Percentiles rank a stretch among this genome's conserved stretches.
Conservation (phyloP, 352 stramenopile genomes). For the Phytophthora sojae region DNA sequence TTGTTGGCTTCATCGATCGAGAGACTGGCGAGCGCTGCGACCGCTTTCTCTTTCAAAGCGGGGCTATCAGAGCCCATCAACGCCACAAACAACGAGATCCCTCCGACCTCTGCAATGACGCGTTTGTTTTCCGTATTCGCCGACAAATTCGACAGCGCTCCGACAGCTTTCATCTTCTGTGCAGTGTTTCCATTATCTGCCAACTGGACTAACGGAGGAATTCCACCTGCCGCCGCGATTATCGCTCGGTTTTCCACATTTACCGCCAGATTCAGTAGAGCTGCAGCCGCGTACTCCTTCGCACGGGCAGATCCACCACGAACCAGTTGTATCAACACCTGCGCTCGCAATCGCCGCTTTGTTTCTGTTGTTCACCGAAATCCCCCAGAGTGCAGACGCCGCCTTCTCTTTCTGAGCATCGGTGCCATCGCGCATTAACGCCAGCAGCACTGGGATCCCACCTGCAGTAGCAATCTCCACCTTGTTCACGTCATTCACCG, state of each 20-base stretch:
- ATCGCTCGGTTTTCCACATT: constrained; percentile 1
- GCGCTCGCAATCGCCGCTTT: background rate
- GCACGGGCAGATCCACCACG: background rate
- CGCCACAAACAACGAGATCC: background rate
- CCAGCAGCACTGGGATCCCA: constrained; percentile 12
- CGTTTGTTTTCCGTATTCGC: constrained; percentile 1
- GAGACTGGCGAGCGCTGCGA: background rate
- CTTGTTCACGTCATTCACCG: background rate
- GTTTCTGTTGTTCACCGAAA: constrained; percentile 5
- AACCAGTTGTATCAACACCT: background rate
- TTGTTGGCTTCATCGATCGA: constrained; percentile 6
- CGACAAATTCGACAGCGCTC: background rate
- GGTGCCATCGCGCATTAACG: background rate
- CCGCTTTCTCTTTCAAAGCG: background rate
- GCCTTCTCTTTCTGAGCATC: constrained; percentile 8
- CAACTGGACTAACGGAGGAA: constrained; percentile 1
- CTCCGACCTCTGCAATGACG: background rate
- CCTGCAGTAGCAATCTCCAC: background rate
- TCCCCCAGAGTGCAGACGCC: background rate
- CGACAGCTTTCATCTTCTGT: background rate
- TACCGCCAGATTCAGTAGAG: constrained; percentile 8
- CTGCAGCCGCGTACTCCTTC: constrained; percentile 7
- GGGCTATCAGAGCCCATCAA: background rate
- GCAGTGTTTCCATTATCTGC: background rate
- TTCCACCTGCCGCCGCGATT: constrained; percentile 6